phyloP scores from a whole-genome alignment of 768 basidiomycete species.

The Lenzites betulinus region DNA sequence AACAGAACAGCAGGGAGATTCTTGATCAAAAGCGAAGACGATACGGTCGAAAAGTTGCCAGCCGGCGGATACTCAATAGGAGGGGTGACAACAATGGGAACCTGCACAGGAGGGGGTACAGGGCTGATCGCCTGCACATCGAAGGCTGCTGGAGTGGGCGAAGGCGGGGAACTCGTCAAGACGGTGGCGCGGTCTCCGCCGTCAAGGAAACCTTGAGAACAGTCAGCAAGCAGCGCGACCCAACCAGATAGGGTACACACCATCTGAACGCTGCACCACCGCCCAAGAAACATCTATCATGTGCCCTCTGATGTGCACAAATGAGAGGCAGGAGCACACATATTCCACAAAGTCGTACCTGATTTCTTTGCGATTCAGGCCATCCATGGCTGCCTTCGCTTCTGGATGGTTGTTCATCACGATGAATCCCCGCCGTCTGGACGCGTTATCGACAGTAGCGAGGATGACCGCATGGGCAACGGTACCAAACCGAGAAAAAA shows the following conservation, averaged over 20 bases:
- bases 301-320: constrained; percentile 53
- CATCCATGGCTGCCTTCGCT: constrained; percentile 67
- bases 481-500: constrained; percentile 66
- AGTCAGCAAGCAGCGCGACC: constrained; percentile 4
- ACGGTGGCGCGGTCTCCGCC: constrained; percentile 76
- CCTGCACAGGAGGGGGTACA: constrained; percentile 25
- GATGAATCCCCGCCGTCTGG: constrained; percentile 79
- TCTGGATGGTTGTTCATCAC: constrained; percentile 78
- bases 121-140: constrained; percentile 30
- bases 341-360: constrained; percentile 45
- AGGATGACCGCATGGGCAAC: constrained; percentile 80
- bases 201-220: constrained; percentile 68
- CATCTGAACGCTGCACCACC: constrained; percentile 84
- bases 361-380: constrained; percentile 66
- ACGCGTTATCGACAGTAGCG: constrained; percentile 82
- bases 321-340: constrained; percentile 5
- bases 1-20: constrained; percentile 70
- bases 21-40: constrained; percentile 52
- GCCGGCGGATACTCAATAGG: constrained; percentile 17
- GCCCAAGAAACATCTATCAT: constrained; percentile 84
- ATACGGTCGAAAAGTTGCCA: constrained; percentile 7
- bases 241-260: constrained; percentile 35
- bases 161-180: constrained; percentile 48
- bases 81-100: constrained; percentile 24
- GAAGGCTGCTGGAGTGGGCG: constrained; percentile 32